Evolutionary conservation across 2,329 filamentous ascomycete genomes (phyloP).

Genomic region (Dichotomopilus funicola): DNA sequence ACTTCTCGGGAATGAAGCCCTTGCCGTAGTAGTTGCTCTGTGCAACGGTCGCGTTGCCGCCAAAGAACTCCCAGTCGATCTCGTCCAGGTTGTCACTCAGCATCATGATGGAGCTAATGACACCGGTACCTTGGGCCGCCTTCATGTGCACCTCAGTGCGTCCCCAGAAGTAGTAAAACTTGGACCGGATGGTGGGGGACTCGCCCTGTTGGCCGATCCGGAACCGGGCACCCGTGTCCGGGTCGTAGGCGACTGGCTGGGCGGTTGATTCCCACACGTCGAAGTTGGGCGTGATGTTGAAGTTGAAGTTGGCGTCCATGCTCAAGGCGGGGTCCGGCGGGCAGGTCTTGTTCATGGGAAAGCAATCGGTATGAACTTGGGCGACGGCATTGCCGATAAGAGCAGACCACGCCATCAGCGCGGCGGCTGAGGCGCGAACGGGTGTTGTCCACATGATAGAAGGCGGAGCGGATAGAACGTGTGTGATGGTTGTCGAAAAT

Average conservation of each 20-base stretch:
- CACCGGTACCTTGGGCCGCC: constrained; percentile 65
- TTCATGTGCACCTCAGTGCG: constrained; percentile 72
- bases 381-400: constrained; percentile 46
- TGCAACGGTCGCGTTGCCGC: constrained; percentile 55
- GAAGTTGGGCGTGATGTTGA: constrained; percentile 55
- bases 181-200: constrained; percentile 70
- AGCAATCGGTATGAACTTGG: constrained; percentile 66
- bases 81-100: constrained; percentile 81
- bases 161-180: constrained; percentile 83
- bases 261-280: constrained; percentile 63
- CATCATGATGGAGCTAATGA: constrained; percentile 77
- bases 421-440: constrained; percentile 29
- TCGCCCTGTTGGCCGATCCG: constrained; percentile 63
- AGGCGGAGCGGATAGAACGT: neutral
- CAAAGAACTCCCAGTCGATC: constrained; percentile 80
- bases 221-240: constrained; percentile 61
- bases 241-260: constrained; percentile 56
- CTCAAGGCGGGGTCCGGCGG: constrained; percentile 65
- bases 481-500: neutral
- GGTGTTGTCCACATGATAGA: constrained; percentile 24
- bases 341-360: constrained; percentile 63
- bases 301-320: constrained; percentile 54
- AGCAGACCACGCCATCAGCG: constrained; percentile 34
- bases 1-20: constrained; percentile 54
- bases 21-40: constrained; percentile 78